Evolutionary conservation across 2,329 filamentous ascomycete genomes (phyloP).

Genomic region (Exophiala xenobiotica): DNA sequence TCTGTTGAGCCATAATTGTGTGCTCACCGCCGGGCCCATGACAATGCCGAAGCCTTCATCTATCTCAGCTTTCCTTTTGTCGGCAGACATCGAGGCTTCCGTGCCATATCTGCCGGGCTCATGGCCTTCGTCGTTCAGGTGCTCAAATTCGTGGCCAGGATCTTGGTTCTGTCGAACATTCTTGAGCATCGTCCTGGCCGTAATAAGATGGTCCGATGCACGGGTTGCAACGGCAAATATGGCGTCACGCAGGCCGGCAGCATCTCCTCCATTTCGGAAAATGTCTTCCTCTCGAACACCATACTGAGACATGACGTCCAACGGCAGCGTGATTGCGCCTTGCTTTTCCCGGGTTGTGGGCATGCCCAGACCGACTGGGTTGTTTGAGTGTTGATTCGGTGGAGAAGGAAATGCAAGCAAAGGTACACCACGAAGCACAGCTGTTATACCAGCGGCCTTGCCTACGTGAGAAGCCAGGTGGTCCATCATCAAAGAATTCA

Average conservation of each 20-base stretch:
- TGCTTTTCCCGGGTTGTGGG: slow-evolving; percentile 47
- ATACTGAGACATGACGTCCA: slow-evolving; percentile 83
- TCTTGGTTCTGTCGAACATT: slow-evolving; percentile 71
- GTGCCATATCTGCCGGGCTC: slow-evolving; percentile 47
- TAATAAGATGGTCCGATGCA: slow-evolving; percentile 94
- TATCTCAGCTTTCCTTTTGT: slow-evolving; percentile 47
- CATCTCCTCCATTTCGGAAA: slow-evolving; percentile 74
- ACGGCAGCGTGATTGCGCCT: slow-evolving; percentile 72
- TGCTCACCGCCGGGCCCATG: slow-evolving; percentile 70
- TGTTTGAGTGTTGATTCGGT: slow-evolving; percentile 54
- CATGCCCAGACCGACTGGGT: slow-evolving; percentile 44
- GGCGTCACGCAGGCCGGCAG: slow-evolving; percentile 79
- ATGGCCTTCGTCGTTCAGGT: slow-evolving; percentile 72
- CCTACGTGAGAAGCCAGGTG: slow-evolving; percentile 94
- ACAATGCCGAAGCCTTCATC: slow-evolving; percentile 67
- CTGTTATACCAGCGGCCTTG: slow-evolving; percentile 85
- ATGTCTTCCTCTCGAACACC: slow-evolving; percentile 87
- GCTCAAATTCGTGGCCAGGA: slow-evolving; percentile 84
- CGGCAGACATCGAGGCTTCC: slow-evolving; percentile 33
- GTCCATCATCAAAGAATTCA: slow-evolving; percentile 81
- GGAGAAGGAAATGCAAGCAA: slow-evolving; percentile 77
- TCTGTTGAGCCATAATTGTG: slow-evolving; percentile 72
- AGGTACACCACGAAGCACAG: slow-evolving; percentile 82
- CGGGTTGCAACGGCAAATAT: slow-evolving; percentile 90
- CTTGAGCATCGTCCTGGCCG: slow-evolving; percentile 84